Base-by-base conservation (phyloP, 192 early-diverging fungal species). In the Glomus cerebriforme region DNA sequence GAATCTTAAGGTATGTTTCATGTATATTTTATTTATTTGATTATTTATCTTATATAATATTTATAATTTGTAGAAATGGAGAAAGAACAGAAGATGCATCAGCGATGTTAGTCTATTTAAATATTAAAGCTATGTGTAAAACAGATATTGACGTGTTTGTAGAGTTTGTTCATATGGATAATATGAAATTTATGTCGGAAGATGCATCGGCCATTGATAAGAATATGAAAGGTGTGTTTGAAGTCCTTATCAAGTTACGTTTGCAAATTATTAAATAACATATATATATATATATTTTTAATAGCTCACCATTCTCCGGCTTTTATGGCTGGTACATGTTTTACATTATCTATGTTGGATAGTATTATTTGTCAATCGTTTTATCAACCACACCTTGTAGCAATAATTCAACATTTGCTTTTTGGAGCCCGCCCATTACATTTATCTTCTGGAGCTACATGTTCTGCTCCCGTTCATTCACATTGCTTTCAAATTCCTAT, bases 171-270 rank as follows among this genome's bases (percentile, higher is more conserved):
- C 77, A 78, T 32, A 78, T 43, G 31, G 66, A 78, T 78, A 78
- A 78, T 37, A 78, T 78, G 77, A 78, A 78, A 58, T 78, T 78
- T 68, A 78, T 78, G 66, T 78, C 77, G 7, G 77, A 78, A n/a
- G 77, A 78, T 37, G 35, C 77, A 22, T 45, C 64, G 31, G 64
- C 66, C 19, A 78, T 78, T n/a, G 77, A 78, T 35, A 78, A 69
- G 7, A 31, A 68, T 27, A 59, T 69, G 66, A 22, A 78, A 54
- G 65, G 77, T 78, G 45, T 13, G 47, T 59, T 45, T 13, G 7
- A 69, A 9, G 37, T 39, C 37, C 37, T 39, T 39, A 39, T 35
- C 32, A 22, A 13, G 67, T 34, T 26, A 60, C n/a, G 26, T 39
- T 39, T 39, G 6, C 37, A 39, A 39, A 39, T 39, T 39, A 39